A percentile compares a stretch with the other conserved stretches of the same genome.
These are phyloP conservation scores for Lentinula lateritia DNA, from an alignment of 768 basidiomycete genomes.

Conservation along the genomic window DNA sequence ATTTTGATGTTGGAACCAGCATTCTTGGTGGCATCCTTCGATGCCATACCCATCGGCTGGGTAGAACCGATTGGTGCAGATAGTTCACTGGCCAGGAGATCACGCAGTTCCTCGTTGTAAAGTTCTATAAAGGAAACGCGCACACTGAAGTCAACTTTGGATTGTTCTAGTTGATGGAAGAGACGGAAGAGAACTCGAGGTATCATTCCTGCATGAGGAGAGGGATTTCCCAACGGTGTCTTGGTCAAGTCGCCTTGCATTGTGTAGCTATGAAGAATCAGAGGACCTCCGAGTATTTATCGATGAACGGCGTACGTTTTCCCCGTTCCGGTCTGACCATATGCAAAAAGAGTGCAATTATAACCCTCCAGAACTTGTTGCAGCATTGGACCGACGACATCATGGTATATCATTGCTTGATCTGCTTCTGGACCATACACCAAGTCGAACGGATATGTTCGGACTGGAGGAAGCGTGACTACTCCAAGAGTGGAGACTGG, in stretches of 20 bases:
- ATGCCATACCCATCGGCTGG: conserved; percentile 73
- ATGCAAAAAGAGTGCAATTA: conserved; percentile 96
- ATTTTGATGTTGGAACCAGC: conserved; percentile 69
- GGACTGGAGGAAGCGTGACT: conserved; percentile 65
- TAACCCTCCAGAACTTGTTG: conserved; percentile 93
- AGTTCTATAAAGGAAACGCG: conserved; percentile 92
- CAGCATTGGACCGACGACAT: conserved; percentile 90
- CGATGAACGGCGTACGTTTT: conserved; percentile 73
- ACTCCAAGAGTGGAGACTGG: conserved; percentile 70
- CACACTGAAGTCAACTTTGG: conserved; percentile 80
- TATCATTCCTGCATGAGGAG: conserved; percentile 89
- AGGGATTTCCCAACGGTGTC: conserved; percentile 84
- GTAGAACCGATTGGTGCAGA: conserved; percentile 56
- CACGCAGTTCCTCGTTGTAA: conserved; percentile 97
- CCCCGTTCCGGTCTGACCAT: conserved; percentile 97
- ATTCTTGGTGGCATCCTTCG: conserved; percentile 39
- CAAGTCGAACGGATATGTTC: conserved; percentile 91
- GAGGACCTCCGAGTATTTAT: background rate
- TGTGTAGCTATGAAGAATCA: conserved; percentile 55
- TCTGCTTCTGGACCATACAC: conserved; percentile 98
- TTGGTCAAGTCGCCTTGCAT: conserved; percentile 94
- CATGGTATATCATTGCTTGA: conserved; percentile 88
- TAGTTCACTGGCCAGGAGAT: conserved; percentile 81
- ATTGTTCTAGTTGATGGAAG: conserved; percentile 81
- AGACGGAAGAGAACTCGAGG: conserved; percentile 89